phyloP scores from a whole-genome alignment of 345 rosid genomes.

The Eucalyptus cloeziana region DNA sequence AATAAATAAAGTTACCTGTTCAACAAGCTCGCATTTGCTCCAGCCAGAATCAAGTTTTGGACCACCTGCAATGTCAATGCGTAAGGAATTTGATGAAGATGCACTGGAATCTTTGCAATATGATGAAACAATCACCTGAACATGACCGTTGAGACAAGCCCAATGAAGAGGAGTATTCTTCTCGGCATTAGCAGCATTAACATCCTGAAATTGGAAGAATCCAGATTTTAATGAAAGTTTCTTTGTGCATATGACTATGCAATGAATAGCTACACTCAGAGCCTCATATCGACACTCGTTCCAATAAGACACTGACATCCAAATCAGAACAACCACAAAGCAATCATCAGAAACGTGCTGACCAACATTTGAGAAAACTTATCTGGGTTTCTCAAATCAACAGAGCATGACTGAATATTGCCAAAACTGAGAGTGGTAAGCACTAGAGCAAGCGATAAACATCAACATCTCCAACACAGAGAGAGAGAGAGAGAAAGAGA shows the following conservation, averaged over 20 bases:
- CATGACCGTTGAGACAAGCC: constrained; percentile 84
- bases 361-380: not conserved
- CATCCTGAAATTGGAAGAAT: not conserved
- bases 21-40: constrained; percentile 63
- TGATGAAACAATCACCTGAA: constrained; percentile 39
- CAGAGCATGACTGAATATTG: not conserved
- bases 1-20: constrained; percentile 29
- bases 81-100: not conserved
- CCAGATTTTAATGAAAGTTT: not conserved
- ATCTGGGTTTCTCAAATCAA: not conserved
- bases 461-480: not conserved
- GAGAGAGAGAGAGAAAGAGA: not conserved
- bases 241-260: not conserved
- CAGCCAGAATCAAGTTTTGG: constrained; percentile 56
- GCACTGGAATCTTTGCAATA: not conserved
- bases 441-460: not conserved
- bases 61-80: constrained; percentile 41
- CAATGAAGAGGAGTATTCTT: constrained; percentile 86
- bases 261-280: not conserved
- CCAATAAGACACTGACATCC: not conserved
- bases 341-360: not conserved
- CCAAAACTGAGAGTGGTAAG: not conserved
- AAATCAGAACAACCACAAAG: not conserved
- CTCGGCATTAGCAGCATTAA: constrained; percentile 59
- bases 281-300: not conserved